A percentile compares a stretch with the other conserved stretches of the same genome.
phyloP scores from a whole-genome alignment of 163 green algal genomes.

The Volvox carteri region DNA sequence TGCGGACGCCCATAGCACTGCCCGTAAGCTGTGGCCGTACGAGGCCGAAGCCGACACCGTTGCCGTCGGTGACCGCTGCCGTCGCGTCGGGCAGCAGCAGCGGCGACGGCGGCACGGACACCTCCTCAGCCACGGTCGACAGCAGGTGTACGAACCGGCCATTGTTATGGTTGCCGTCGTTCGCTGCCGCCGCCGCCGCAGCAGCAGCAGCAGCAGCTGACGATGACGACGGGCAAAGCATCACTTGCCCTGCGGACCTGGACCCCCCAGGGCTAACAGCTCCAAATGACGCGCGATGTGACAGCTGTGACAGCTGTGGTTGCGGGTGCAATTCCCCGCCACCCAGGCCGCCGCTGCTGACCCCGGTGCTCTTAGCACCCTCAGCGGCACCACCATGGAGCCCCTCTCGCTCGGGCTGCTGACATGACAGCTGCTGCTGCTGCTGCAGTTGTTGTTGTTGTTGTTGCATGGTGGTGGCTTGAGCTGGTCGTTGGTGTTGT shows the following conservation, averaged over 20 bases:
- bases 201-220: not conserved
- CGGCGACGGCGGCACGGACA: slow-evolving; percentile 9
- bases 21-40: not conserved
- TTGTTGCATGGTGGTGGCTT: not conserved
- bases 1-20: not conserved
- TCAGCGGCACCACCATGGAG: too few species aligned
- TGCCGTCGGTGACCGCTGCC: not conserved
- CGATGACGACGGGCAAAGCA: not conserved
- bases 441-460: not conserved
- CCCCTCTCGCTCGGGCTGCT: too few species aligned
- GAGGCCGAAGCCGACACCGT: not conserved
- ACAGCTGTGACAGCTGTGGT: not conserved
- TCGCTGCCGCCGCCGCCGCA: not conserved
- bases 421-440: not conserved
- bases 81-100: not conserved
- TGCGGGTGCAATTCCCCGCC: not conserved
- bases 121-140: slow-evolving; percentile 39
- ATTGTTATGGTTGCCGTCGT: not conserved
- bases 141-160: slow-evolving; percentile 17
- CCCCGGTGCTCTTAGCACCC: not conserved
- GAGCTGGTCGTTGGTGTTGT: not conserved
- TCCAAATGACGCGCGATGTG: not conserved
- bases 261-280: not conserved
- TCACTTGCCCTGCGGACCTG: not conserved
- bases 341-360: not conserved